Evolutionary conservation across 148 eudicot species (phyloP).

Genomic region (Rhododendron ferrugineum): DNA sequence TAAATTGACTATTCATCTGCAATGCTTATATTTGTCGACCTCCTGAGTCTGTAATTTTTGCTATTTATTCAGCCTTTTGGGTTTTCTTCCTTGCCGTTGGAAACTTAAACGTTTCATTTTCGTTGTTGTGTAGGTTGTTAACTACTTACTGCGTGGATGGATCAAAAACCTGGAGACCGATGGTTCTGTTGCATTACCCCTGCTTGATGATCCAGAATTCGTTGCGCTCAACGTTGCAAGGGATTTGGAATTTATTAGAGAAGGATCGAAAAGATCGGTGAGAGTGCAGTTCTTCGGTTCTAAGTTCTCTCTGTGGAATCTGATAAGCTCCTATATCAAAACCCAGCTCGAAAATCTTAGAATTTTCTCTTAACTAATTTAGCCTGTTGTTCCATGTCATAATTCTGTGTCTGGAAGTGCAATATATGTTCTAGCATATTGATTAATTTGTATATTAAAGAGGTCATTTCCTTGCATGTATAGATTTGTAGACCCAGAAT

Average conservation of each 20-base stretch:
- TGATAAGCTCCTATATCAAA: constrained; percentile 45
- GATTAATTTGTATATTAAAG: neutral
- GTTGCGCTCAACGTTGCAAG: constrained; percentile 28
- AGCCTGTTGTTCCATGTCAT: neutral
- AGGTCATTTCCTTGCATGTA: neutral
- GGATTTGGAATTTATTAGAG: constrained; percentile 64
- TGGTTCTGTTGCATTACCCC: constrained; percentile 56
- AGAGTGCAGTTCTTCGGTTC: constrained; percentile 59
- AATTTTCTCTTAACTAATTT: constrained; percentile 17
- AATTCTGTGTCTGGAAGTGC: neutral
- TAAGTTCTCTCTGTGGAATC: constrained; percentile 54
- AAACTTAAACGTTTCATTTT: neutral
- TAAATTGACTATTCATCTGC: neutral
- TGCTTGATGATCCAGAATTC: constrained; percentile 47
- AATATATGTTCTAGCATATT: neutral
- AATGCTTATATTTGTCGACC: neutral
- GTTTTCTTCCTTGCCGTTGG: neutral
- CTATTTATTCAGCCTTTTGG: neutral
- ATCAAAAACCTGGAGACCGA: constrained; percentile 58
- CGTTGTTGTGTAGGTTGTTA: constrained; percentile 53
- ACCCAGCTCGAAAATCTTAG: constrained; percentile 24
- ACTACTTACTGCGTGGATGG: constrained; percentile 82
- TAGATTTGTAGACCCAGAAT: neutral
- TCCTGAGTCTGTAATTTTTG: neutral
- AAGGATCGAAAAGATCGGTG: constrained; percentile 54